Conservation (phyloP, 768 basidiomycete genomes). For the Rhodotorula toruloides region DNA sequence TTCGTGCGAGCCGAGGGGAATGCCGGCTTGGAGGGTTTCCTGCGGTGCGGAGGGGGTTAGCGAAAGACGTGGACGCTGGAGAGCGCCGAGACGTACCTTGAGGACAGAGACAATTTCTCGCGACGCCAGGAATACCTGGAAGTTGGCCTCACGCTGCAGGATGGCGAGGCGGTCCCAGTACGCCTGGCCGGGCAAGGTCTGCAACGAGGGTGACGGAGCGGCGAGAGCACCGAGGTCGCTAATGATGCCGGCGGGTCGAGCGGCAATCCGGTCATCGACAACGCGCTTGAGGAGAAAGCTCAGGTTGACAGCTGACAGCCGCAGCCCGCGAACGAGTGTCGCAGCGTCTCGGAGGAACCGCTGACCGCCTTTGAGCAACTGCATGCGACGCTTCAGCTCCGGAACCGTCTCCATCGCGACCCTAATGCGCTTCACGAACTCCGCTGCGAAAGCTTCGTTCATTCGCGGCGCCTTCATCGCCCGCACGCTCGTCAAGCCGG, state of each 20-base stretch:
- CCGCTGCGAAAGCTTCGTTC: background rate
- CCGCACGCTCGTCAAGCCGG: background rate
- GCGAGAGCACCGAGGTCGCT: background rate
- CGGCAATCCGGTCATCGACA: background rate
- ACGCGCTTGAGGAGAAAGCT: background rate
- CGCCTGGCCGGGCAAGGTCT: too few species aligned
- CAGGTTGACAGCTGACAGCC: background rate
- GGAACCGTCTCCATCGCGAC: background rate
- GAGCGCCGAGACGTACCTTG: background rate
- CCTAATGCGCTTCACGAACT: background rate
- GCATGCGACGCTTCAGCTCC: background rate
- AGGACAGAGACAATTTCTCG: background rate
- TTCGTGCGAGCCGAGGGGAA: constrained; percentile 8
- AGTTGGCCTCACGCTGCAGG: background rate
- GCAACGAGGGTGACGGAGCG: background rate
- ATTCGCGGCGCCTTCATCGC: background rate
- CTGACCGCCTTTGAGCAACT: background rate
- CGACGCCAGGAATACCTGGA: background rate
- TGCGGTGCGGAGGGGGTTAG: background rate
- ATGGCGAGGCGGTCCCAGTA: background rate
- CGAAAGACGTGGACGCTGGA: background rate
- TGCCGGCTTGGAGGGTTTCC: background rate
- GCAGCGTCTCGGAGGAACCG: background rate
- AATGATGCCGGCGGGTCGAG: background rate
- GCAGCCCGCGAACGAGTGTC: background rate